These are phyloP conservation scores for Orychophragmus violaceus DNA, from an alignment of 345 rosid species.

Conservation along the genomic window DNA sequence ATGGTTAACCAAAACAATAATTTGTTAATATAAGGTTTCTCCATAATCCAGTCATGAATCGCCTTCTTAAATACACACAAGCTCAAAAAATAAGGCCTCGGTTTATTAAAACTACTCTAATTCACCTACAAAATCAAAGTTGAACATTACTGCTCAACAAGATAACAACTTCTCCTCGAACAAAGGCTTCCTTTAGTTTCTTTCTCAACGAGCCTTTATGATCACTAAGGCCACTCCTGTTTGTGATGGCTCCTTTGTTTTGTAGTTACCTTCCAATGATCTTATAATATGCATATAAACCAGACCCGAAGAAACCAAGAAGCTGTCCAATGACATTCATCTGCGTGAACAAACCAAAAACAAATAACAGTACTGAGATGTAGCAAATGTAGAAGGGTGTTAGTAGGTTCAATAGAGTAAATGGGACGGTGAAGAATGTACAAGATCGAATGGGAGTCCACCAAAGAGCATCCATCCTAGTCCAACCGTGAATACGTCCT, in stretches of 20 bases:
- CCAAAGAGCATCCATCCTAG: slow-evolving; percentile 89
- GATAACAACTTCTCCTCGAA: background rate
- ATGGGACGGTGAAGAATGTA: slow-evolving; percentile 29
- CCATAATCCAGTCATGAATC: background rate
- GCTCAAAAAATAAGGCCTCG: slow-evolving; percentile 6
- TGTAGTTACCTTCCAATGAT: slow-evolving; percentile 53
- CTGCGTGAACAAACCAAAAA: slow-evolving; percentile 36
- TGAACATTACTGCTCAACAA: background rate
- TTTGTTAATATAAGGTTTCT: too few species aligned
- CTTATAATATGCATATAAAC: slow-evolving; percentile 82
- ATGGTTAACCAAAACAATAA: too few species aligned
- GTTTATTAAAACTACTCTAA: slow-evolving; percentile 7
- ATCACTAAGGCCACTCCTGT: background rate
- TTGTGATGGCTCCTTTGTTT: background rate
- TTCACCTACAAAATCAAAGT: background rate
- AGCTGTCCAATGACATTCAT: slow-evolving; percentile 81
- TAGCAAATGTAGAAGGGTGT: background rate
- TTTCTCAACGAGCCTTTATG: background rate
- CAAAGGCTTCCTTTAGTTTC: background rate
- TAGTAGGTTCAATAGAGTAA: background rate
- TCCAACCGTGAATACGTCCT: slow-evolving; percentile 90
- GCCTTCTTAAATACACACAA: background rate
- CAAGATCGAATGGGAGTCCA: slow-evolving; percentile 91
- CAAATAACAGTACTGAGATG: background rate
- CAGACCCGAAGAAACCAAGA: slow-evolving; percentile 88